Base-by-base conservation (phyloP, 2,329 filamentous ascomycete genomes). In the Malbranchea zuffiana region DNA sequence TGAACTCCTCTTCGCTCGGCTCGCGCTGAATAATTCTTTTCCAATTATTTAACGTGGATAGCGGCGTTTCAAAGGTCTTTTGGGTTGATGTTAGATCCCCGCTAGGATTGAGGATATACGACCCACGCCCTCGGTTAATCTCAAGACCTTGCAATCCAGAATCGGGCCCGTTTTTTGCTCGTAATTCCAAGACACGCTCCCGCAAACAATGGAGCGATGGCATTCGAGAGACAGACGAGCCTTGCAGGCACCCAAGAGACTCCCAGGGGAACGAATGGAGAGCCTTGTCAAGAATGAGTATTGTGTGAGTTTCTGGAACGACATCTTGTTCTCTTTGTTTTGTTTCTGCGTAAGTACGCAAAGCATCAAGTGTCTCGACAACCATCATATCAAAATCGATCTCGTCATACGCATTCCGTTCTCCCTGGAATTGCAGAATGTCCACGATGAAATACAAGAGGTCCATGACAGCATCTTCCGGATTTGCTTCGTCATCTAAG, bases 241-340 rank as follows among this genome's bases (percentile, higher is more conserved):
- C 74, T 45, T 83, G 72, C 53, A 98, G 74, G 54, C 85, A 95
- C 0, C 87, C 85, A 24, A 98, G 64, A 1, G 85, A 94, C 55
- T 98, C 90, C 90, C 92, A 98, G 0, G 90, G 90, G 51, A 98
- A 93, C 1, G 75, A 69, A 51, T 96, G 90, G 2, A 98, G 69
- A 2, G 82, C 73, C 59, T 94, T 95, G 60, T 98, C 90, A 4
- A 98, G 69, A 5, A 98, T 78, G 2, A 98, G 68, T 36, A 98
- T 80, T 0, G 85, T 88, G 54, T 98, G 90, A 18, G 52, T 45
- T 11, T 50, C 51, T 39, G 45, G 47, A 3, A 52, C 56, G 16
- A 15, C 11, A 4, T 13, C 15, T 20, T 37, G 33, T 8, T 39
- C 35, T 17, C 32, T 30, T 26, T 23, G 27, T 32, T 41, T 36